Conservation (phyloP, 495 filamentous ascomycete species). For the Penicillium canescens region DNA sequence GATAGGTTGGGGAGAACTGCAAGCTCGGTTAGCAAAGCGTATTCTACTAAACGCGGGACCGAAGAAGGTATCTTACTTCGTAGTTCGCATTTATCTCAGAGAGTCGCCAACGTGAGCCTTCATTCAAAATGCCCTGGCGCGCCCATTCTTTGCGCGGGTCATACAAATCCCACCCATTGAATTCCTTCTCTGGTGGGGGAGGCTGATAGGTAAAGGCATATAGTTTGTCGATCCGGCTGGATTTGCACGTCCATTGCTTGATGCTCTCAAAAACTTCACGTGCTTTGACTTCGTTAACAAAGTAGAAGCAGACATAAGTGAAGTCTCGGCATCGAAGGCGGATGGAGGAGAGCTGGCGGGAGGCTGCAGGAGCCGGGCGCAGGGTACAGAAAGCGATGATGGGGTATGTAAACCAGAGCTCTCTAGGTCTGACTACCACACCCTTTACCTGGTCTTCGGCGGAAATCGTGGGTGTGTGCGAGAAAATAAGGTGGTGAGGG, state of each 20-base stretch:
- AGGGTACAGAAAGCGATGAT: constrained; percentile 78
- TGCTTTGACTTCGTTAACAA: constrained; percentile 69
- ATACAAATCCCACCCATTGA: constrained; percentile 88
- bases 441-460: constrained; percentile 36
- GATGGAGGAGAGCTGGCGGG: constrained; percentile 76
- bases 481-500: constrained; percentile 67
- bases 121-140: constrained; percentile 78
- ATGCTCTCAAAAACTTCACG: constrained; percentile 90
- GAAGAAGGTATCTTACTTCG: constrained; percentile 39
- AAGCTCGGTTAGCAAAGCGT: constrained; percentile 26
- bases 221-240: constrained; percentile 83
- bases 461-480: constrained; percentile 42
- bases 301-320: constrained; percentile 88
- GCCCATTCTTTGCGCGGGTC: constrained; percentile 78
- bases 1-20: constrained; percentile 95
- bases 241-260: constrained; percentile 74
- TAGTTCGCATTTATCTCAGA: constrained; percentile 89
- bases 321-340: constrained; percentile 91
- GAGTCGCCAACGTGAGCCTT: constrained; percentile 83
- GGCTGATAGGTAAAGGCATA: constrained; percentile 87
- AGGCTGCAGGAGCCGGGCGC: constrained; percentile 67
- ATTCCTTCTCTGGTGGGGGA: constrained; percentile 67
- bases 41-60: constrained; percentile 2
- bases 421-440: constrained; percentile 53
- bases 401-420: constrained; percentile 92